A percentile compares a stretch with the other conserved stretches of the same genome.
Conservation (phyloP, 2,329 filamentous ascomycete genomes). For the Lasiodiplodia sp. region DNA sequence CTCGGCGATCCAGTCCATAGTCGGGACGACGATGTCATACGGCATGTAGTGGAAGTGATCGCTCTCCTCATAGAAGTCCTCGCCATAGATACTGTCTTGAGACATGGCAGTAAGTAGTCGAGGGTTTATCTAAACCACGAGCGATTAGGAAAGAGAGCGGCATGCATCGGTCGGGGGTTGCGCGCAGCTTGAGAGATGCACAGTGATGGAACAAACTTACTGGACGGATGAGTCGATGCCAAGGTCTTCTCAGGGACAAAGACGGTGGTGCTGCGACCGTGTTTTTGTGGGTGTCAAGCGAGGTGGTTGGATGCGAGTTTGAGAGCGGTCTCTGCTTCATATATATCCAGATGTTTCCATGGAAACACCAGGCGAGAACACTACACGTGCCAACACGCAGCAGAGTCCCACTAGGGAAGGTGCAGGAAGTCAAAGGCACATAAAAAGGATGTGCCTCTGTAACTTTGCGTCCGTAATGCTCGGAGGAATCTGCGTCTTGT, state of each 20-base stretch:
- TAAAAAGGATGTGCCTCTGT: background rate
- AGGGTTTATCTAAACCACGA: background rate
- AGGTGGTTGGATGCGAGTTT: background rate
- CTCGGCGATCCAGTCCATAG: background rate
- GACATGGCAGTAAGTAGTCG: background rate
- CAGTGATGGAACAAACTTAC: background rate
- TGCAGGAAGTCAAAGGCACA: background rate
- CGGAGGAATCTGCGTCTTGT: background rate
- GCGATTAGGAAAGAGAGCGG: background rate
- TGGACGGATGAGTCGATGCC: background rate
- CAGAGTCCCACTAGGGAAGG: background rate
- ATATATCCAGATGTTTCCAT: background rate
- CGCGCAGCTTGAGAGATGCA: background rate
- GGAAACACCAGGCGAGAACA: background rate
- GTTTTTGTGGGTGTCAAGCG: background rate
- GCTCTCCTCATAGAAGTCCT: background rate
- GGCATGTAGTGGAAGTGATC: background rate
- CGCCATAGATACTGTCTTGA: background rate
- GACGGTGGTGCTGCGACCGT: background rate
- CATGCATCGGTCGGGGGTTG: background rate
- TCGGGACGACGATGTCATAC: background rate
- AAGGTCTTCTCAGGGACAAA: background rate
- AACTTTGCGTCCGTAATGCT: background rate
- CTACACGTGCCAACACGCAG: background rate
- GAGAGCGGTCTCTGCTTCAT: background rate